Conservation (phyloP, 148 eudicot genomes). For the Euryodendron excelsum region DNA sequence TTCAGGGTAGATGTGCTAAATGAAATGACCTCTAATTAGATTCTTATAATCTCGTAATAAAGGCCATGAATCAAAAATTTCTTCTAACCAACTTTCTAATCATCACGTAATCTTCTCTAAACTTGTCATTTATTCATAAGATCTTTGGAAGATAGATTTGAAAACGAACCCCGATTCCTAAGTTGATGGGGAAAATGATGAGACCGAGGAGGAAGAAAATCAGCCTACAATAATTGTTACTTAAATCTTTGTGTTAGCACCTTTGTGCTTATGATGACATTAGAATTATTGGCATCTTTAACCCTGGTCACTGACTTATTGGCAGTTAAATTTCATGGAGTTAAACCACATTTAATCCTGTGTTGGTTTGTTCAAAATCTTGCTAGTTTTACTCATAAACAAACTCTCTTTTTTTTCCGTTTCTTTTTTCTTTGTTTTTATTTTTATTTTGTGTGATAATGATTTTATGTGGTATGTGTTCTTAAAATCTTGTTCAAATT, state of each 20-base stretch:
- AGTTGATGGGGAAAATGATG: not conserved
- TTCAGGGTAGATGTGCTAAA: not conserved
- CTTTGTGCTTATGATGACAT: not conserved
- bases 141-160: not conserved
- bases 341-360: no score
- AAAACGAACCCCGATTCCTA: not conserved
- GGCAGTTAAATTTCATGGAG: not conserved
- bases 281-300: not conserved
- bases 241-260: not conserved
- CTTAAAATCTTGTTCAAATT: no score
- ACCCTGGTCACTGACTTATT: not conserved
- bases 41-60: not conserved
- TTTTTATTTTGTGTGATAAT: no score
- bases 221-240: not conserved
- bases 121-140: not conserved
- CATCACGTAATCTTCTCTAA: not conserved
- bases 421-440: no score
- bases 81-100: not conserved
- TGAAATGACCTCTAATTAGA: constrained; percentile 1
- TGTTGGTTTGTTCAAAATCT: no score
- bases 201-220: not conserved
- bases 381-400: no score
- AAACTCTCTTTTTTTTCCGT: no score
- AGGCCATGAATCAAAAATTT: not conserved
- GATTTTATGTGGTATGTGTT: no score